Base-by-base conservation (phyloP, 2,329 filamentous ascomycete species). In the Cercospora janseana region DNA sequence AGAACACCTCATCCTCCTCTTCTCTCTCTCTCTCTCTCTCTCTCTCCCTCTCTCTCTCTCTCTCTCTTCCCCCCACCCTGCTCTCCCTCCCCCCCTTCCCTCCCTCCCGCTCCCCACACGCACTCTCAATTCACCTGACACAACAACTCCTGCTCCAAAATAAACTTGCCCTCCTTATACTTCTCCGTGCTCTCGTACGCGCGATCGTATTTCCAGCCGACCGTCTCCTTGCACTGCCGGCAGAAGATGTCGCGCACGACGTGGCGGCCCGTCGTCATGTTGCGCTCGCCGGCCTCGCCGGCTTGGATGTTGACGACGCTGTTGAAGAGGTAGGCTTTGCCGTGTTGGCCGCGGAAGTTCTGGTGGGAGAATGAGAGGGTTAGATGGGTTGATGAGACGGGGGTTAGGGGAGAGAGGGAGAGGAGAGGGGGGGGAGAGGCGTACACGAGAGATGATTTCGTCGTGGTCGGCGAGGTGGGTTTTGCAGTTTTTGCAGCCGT, bases 121-220 rank as follows among this genome's bases (percentile, higher is more conserved):
- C 43, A 3, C 44, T 38, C 15, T 71, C 63, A 76, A 40, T 69
- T 75, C 46, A 96, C 90, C 60, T 83, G 85, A 70, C 87, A 92
- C 29, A 97, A 77, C 57, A 96, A 73, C 74, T 95, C 91, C 24
- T 87, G 88, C 75, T 97, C 92, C 50, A 98, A 78, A 53, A 98
- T 98, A 69, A 87, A 97, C 74, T 97, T 98, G 49, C 90, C 91
- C 77, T 98, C 93, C 76, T 98, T 98, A 74, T 98, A 98, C 74
- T 95, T 95, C 79, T 98, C 92, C 58, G 79, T 85, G 26, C 76
- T 72, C 75, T 98, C 93, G 69, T 87, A 97, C 1, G 93, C 93
- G 75, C 94, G 95, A 72, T 98, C 93, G 69, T 98, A 98, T 71
- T 95, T 97, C 93, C 93, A 98, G 27, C 93, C 93, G 46, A 98